A percentile compares a stretch with the other conserved stretches of the same genome.
Evolutionary conservation across 805 yeast genomes (phyloP).

Genomic region (Diddensiella transvaalensis): DNA sequence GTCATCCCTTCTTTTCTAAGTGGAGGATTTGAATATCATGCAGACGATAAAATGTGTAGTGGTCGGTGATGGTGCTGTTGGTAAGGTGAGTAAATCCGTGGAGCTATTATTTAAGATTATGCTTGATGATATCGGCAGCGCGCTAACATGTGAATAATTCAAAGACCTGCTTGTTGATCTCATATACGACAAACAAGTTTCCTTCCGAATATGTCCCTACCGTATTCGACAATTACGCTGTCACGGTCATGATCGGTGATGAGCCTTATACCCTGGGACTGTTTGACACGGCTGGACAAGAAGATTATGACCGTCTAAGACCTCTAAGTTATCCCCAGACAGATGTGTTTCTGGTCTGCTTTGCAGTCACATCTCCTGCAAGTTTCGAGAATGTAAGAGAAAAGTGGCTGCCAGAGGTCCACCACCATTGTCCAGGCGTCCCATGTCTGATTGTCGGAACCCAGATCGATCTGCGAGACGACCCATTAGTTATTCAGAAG

Average conservation of each 20-base stretch:
- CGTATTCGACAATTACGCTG: constrained; percentile 76
- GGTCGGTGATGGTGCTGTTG: constrained; percentile 99
- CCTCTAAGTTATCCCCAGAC: constrained; percentile 97
- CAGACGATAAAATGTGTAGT: constrained; percentile 80
- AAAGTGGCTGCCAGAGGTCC: constrained; percentile 98
- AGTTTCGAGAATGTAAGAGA: constrained; percentile 96
- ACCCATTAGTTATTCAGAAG: constrained; percentile 84
- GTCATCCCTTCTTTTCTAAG: no score
- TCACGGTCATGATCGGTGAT: constrained; percentile 70
- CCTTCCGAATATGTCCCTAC: constrained; percentile 99
- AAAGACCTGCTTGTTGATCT: constrained; percentile 84
- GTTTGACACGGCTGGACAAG: constrained; percentile 99
- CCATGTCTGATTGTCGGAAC: constrained; percentile 97
- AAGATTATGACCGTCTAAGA: constrained; percentile 95
- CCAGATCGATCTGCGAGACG: constrained; percentile 91
- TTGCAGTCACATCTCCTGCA: constrained; percentile 95
- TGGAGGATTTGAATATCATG: constrained; percentile 24
- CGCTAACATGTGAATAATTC: not conserved
- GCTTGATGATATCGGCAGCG: no score
- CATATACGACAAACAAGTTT: constrained; percentile 94
- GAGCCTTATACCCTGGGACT: constrained; percentile 97
- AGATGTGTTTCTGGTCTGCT: constrained; percentile 93
- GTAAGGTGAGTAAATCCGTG: constrained; percentile 56
- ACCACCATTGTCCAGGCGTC: constrained; percentile 97
- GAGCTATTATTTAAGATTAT: no score